Conservation (phyloP, 805 yeast species). For the Kregervanrija fluxuum region DNA sequence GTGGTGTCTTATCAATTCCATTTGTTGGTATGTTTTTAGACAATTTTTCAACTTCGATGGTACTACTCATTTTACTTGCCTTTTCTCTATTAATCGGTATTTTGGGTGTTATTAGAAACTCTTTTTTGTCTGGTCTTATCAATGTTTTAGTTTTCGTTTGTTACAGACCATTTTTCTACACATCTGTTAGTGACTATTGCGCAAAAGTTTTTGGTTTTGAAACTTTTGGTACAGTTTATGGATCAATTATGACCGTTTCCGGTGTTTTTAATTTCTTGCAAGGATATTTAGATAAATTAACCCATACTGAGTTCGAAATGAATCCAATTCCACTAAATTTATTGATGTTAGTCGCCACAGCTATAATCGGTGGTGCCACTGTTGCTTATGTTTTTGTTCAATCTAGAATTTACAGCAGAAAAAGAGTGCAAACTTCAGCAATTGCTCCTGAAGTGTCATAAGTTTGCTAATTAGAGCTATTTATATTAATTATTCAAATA, state of each 20-base stretch:
- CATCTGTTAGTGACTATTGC: constrained; percentile 50
- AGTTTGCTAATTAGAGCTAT: background rate
- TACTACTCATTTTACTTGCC: constrained; percentile 32
- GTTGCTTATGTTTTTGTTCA: constrained; percentile 33
- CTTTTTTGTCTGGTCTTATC: constrained; percentile 34
- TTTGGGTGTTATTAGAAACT: constrained; percentile 36
- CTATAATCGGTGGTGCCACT: constrained; percentile 36
- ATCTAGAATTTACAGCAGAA: constrained; percentile 14
- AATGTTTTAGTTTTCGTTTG: constrained; percentile 43
- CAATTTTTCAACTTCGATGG: constrained; percentile 38
- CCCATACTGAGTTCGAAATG: constrained; percentile 47
- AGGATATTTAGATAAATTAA: constrained; percentile 37
- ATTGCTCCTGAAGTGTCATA: no score
- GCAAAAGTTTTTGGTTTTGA: constrained; percentile 60
- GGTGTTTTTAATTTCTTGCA: constrained; percentile 46
- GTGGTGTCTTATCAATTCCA: constrained; percentile 49
- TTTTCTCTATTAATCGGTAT: constrained; percentile 41
- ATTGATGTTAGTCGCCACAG: constrained; percentile 32
- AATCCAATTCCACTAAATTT: constrained; percentile 47
- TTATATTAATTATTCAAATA: background rate
- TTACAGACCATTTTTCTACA: constrained; percentile 52
- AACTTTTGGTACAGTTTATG: constrained; percentile 53
- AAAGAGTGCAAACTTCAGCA: background rate
- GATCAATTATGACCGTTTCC: constrained; percentile 46
- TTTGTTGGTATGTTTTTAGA: constrained; percentile 47